Base-by-base conservation (phyloP, 495 filamentous ascomycete species). In the Clohesyomyces aquaticus region DNA sequence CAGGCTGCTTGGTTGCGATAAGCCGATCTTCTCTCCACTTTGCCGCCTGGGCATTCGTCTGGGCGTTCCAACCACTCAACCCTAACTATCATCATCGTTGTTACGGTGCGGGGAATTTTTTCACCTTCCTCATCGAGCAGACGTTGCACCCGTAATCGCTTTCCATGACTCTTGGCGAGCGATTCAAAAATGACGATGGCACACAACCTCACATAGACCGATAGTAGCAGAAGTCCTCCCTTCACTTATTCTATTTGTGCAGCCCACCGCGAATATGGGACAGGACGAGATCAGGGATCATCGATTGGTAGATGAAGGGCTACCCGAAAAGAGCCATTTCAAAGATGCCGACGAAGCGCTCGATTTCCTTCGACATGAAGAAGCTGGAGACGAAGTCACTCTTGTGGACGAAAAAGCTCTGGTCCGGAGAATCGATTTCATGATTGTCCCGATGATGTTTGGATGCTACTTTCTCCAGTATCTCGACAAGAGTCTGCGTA, bases 371-470 rank as follows among this genome's bases (percentile, higher is more conserved):
- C 57, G 63, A 29, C 22, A 26, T 48, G 49, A 70, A 26, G 48
- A 61, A 38, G 45, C 21, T 1, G 59, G 57, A 23, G 59, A 59
- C 1, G 38, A 61, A 26, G 52, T 55, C 46, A 54, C 55, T 3
- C 14, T 56, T 21, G 54, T 55, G 22, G 68, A 71, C 19, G 65
- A 67, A 32, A 64, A 69, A 26, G 35, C 18, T 6, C 56, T 72
- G 4, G 45, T 66, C 1, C 28, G 56, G 28, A 63, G 58, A 29
- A 68, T 71, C n/a, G 71, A 73, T 42, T 68, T 52, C 54, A 59
- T 61, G 54, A 61, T 73, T 16, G 58, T 71, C 49, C 68, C 68
- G 8, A 26, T 73, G 42, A 71, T 73, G 71, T 71, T 62, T 22
- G 32, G 27, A 21, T 69, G 65, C 48, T 73, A 73, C 58, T 61